These are phyloP conservation scores for Aureobasidium namibiae DNA, from an alignment of 2,329 filamentous ascomycete species.

Conservation along the genomic window DNA sequence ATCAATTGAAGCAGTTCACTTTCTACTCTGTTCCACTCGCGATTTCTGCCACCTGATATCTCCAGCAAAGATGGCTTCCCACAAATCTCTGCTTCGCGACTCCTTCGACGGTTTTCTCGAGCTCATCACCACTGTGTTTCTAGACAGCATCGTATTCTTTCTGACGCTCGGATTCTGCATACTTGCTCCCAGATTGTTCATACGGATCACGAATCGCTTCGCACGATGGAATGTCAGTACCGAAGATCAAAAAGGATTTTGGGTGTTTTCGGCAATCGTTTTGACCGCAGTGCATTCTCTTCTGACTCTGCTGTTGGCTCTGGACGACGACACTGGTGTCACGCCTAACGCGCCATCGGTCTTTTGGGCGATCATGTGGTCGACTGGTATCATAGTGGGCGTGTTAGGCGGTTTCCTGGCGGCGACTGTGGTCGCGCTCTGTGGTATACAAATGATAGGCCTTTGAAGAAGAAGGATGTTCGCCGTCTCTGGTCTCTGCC, in stretches of 20 bases:
- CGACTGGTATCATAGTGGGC: not conserved
- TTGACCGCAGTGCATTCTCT: not conserved
- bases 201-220: not conserved
- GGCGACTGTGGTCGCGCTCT: not conserved
- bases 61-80: not conserved
- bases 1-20: not conserved
- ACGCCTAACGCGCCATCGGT: not conserved
- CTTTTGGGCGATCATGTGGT: not conserved
- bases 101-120: not conserved
- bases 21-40: not conserved
- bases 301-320: not conserved
- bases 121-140: not conserved
- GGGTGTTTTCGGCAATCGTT: not conserved
- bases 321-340: not conserved
- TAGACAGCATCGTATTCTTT: not conserved
- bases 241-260: not conserved
- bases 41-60: not conserved
- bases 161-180: not conserved
- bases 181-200: not conserved
- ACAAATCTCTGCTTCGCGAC: not conserved
- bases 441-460: not conserved
- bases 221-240: not conserved
- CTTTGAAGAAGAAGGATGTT: no score
- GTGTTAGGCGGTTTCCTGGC: not conserved
- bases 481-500: no score